Base-by-base conservation (phyloP, 2,329 filamentous ascomycete genomes). In the Cladobotryum mycophilum region DNA sequence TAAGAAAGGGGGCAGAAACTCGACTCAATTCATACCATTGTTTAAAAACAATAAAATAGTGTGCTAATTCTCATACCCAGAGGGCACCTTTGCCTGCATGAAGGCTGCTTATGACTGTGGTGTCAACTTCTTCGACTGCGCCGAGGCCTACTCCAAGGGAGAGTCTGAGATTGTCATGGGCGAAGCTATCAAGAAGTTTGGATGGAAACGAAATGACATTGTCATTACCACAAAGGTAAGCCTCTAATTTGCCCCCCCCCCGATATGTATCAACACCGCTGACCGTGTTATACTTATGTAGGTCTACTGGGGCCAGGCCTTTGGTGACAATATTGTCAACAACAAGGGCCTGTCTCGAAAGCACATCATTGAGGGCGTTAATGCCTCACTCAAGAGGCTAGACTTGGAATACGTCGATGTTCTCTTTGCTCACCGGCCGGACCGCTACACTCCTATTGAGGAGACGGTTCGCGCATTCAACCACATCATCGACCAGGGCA, bases 401-500 rank as follows among this genome's bases (percentile, higher is more conserved):
- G 68, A 70, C 22, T 71, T 83, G 43, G 70, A 76, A 38, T 84
- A 85, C 60, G 83, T 88, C 37, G 85, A 88, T 61, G 70, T 87
- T 41, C 74, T 88, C 58, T 86, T 84, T 60, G 83, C 84, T 14
- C 84, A 88, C 68, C 77, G 84, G 17, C 80, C 83, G 1, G 85
- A 88, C 62, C 75, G 80, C 8, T 71, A 79, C 43, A 86, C 83
- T 0, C 84, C 84, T 2, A 86, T 87, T 69, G 82, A 86, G 64
- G 84, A 88, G 70, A 81, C 78, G 2, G 83, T 88, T 36, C 79
- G 83, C 48, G 82, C 79, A 48, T 87, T 88, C 71, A 86, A 86
- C 71, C 75, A 86, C 65, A 68, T 88, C 48, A 86, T 88, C 63
- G 73, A 82, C 64, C 75, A 74, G 1, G 84, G 84, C 56, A 82